These are phyloP conservation scores for Amaranthus cruentus DNA, from an alignment of 148 eudicot species.

Conservation along the genomic window DNA sequence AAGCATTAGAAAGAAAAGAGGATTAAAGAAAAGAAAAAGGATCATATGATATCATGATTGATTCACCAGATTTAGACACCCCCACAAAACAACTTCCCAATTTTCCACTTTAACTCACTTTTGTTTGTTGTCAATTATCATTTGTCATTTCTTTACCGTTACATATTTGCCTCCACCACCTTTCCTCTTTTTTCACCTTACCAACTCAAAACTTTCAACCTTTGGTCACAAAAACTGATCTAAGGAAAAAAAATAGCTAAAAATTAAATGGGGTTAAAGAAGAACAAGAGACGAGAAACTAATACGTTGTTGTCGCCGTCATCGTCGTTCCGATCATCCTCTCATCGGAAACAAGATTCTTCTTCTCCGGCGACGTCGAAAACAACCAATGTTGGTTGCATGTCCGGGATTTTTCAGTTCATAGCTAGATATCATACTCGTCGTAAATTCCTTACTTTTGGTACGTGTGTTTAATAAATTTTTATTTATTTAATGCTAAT, in stretches of 20 bases:
- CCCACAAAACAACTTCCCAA: background rate
- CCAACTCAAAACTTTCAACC: background rate
- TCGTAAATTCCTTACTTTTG: conserved; percentile 61
- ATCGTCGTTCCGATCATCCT: conserved; percentile 25
- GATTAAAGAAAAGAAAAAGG: conserved; percentile 1
- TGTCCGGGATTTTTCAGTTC: conserved; percentile 67
- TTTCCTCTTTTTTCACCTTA: background rate
- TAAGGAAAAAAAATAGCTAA: background rate
- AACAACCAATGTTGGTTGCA: conserved; percentile 49
- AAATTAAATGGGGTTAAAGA: conserved; percentile 16
- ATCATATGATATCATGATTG: conserved; percentile 7
- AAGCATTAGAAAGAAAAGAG: background rate
- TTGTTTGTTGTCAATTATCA: background rate
- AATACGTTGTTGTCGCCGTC: conserved; percentile 19
- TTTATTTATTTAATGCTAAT: no score
- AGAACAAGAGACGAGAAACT: conserved; percentile 15
- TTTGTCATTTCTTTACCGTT: conserved; percentile 23
- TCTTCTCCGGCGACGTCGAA: conserved; percentile 25
- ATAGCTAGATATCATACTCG: conserved; percentile 55
- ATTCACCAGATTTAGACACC: background rate
- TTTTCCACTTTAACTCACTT: background rate
- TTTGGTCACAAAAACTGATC: background rate
- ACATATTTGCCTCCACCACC: conserved; percentile 11
- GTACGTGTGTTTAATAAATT: conserved; percentile 25
- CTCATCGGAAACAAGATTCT: conserved; percentile 28